Evolutionary conservation across 192 early-diverging fungal species (phyloP), one percentile per base, ranked within the genome.

Genomic region (Umbelopsis sp.): DNA sequence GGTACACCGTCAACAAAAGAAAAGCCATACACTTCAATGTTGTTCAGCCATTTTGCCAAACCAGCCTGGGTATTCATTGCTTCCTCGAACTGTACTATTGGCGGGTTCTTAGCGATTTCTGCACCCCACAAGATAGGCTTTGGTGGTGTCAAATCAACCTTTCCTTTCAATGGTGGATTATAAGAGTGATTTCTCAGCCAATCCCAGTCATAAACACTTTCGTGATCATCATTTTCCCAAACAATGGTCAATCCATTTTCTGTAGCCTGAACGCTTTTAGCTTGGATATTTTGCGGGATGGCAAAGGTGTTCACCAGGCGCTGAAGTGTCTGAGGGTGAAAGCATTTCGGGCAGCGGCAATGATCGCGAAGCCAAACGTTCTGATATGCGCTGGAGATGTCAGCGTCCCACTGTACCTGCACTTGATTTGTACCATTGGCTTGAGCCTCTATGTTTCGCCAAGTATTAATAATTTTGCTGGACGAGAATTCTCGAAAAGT

Each of bases 351-450:
- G 61, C 94, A 95, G 25, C 82, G 84, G 74, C 94, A 95, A 75
- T 95, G 94, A 71, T 95, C 92, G 10, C 94, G 79, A 45, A 95
- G 83, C 94, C 94, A 95, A 45, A 95, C 82, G 16, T 84, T 72
- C 74, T 93, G 86, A 71, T 86, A 82, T 18, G 53, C 27, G 50
- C 74, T 79, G 44, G 67, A 64, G 20, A 69, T 67, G 15, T 71
- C 41, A 12, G 71, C 64, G 52, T 67, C 67, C 78, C 78, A 79
- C 18, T 79, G 58, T 7, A 79, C 61, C 18, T 61, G 65, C 2
- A 81, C 65, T 73, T 81, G 68, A 9, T 70, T 53, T n/a, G 69
- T 74, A 16, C 16, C 30, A 4, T n/a, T 25, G 33, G 18, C 12
- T 7, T 35, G 21, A 16, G 55, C 55, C 6, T 61, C 9, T 25